These are phyloP conservation scores for Malus fusca DNA, from an alignment of 306 rosid genomes.

Conservation along the genomic window DNA sequence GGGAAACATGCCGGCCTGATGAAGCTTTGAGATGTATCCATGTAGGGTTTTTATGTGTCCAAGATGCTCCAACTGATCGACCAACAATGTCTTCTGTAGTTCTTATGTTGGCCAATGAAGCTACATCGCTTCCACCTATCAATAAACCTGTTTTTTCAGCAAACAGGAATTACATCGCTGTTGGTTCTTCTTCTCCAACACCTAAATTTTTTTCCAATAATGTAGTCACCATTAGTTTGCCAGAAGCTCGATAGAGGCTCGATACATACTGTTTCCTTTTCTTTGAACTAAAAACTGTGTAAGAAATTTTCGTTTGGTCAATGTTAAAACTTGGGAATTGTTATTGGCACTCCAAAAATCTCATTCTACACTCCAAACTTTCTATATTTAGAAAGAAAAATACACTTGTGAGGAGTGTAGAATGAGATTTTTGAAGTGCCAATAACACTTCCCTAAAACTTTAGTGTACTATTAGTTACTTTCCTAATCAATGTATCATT, in stretches of 20 bases:
- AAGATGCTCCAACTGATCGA: constrained; percentile 8
- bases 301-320: no score
- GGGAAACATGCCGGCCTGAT: not conserved
- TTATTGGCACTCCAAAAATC: no score
- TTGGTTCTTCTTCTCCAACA: not conserved
- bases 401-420: no score
- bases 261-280: no score
- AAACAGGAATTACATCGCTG: not conserved
- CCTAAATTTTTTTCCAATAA: not conserved
- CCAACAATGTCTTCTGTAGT: constrained; percentile 13
- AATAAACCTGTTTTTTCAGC: constrained; percentile 10
- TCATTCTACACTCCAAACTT: no score
- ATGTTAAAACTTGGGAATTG: no score
- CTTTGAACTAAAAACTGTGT: no score
- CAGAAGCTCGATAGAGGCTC: not conserved
- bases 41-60: constrained; percentile 12
- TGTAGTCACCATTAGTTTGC: not conserved
- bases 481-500: no score
- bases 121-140: constrained; percentile 5
- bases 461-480: no score
- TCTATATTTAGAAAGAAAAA: no score
- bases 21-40: constrained; percentile 9
- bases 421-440: no score
- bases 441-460: no score
- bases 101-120: not conserved